These are phyloP conservation scores for Aspergillus fumigatus DNA, from an alignment of 2,329 filamentous ascomycete species.

Conservation along the genomic window DNA sequence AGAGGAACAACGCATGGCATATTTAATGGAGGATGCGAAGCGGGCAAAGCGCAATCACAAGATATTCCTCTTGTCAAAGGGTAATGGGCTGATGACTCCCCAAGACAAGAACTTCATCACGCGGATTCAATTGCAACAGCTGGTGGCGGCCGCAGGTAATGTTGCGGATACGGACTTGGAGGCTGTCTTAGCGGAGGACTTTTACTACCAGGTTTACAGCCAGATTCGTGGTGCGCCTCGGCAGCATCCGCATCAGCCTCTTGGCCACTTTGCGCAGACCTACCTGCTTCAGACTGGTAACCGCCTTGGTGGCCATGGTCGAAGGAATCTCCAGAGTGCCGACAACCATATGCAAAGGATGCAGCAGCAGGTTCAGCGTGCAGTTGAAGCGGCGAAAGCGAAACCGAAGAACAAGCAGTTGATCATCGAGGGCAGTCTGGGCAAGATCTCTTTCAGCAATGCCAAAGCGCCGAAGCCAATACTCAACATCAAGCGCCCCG, in stretches of 20 bases:
- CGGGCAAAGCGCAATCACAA: conserved; percentile 97
- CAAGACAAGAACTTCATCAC: conserved; percentile 99
- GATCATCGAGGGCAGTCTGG: conserved; percentile 90
- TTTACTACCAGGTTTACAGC: conserved; percentile 97
- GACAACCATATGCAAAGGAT: conserved; percentile 98
- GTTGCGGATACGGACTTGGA: conserved; percentile 75
- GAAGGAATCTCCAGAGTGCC: conserved; percentile 73
- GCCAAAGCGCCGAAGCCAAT: conserved; percentile 94
- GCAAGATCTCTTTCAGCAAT: conserved; percentile 98
- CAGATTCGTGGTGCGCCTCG: conserved; percentile 87
- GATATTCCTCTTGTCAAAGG: conserved; percentile 86
- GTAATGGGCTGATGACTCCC: conserved; percentile 97
- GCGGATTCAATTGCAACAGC: conserved; percentile 91
- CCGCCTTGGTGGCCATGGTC: conserved; percentile 63
- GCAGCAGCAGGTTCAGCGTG: conserved; percentile 97
- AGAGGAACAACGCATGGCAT: conserved; percentile 77
- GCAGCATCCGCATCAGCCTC: conserved; percentile 85
- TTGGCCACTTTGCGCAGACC: conserved; percentile 95
- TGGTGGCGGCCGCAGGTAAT: conserved; percentile 87
- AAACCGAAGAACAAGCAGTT: conserved; percentile 97
- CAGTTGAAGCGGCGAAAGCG: conserved; percentile 93
- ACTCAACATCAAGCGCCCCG: conserved; percentile 87
- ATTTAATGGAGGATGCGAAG: conserved; percentile 86
- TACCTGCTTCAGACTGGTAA: conserved; percentile 94
- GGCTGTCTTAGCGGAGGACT: conserved; percentile 81